These are phyloP conservation scores for Tremella mesenterica DNA, from an alignment of 768 basidiomycete species.

Conservation along the genomic window DNA sequence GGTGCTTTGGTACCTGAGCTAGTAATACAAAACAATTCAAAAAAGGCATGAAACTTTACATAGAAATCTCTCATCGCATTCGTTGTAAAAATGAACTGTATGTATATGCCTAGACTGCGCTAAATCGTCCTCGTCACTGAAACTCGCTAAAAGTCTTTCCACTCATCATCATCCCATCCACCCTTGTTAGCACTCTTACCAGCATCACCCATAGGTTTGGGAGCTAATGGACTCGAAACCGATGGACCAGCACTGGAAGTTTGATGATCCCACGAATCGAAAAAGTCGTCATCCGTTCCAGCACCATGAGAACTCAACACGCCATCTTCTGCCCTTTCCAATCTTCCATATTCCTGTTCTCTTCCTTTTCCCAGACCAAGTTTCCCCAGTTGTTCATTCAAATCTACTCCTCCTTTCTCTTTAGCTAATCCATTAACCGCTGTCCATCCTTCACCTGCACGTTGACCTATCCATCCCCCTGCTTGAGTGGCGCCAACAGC, in stretches of 20 bases:
- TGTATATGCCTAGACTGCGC: too few species aligned
- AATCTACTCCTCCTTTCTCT: constrained; percentile 73
- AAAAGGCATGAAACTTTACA: too few species aligned
- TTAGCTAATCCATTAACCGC: constrained; percentile 45
- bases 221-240: not conserved
- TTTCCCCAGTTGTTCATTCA: constrained; percentile 59
- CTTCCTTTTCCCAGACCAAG: not conserved
- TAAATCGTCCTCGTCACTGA: too few species aligned
- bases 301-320: constrained; percentile 20
- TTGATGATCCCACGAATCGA: constrained; percentile 49
- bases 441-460: constrained; percentile 39
- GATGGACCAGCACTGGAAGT: constrained; percentile 8
- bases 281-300: constrained; percentile 53
- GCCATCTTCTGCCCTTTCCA: constrained; percentile 34
- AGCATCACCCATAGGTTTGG: not conserved
- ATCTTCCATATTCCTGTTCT: constrained; percentile 26
- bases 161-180: constrained; percentile 52
- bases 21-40: too few species aligned
- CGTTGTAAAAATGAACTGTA: too few species aligned
- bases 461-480: constrained; percentile 25
- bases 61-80: too few species aligned
- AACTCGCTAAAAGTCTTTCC: constrained; percentile 68
- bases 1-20: constrained; percentile 71
- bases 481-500: constrained; percentile 18
- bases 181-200: constrained; percentile 8